Base-by-base conservation (phyloP, 2,329 filamentous ascomycete species). In the Alternaria sp. region DNA sequence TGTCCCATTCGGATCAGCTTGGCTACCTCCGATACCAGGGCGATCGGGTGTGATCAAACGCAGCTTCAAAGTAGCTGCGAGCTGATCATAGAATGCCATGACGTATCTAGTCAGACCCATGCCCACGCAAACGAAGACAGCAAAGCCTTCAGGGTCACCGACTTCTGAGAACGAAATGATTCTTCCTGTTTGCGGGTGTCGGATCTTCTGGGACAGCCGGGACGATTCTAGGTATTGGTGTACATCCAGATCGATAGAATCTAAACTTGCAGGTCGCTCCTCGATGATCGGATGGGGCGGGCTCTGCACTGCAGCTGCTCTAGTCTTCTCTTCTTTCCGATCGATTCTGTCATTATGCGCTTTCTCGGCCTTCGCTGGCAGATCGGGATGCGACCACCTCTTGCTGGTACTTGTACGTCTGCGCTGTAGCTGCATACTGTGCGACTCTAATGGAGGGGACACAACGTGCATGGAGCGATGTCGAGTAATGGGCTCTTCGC, bases 61-160 rank as follows among this genome's bases (percentile, higher is more conserved):
- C 60, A 99, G 82, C 78, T 93, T 96, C 62, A 99, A 83, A 1
- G 94, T 97, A 73, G 92, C 83, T 3, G 96, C 96, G 57, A 99
- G 84, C 79, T 99, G 96, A 77, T 99, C 96, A 76, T 98, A 99
- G 77, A 99, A 99, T 0, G 94, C 93, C 64, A 93, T 97, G 63
- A 99, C 92, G 77, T 96, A 99, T 80, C 96, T 88, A 11, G 96
- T 99, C 73, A 99, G 81, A 0, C 96, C 96, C 96, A 99, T 99
- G 19, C 96, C 96, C 3, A 99, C 93, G 74, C 96, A 99, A 77
- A 96, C 96, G 71, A 99, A 94, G 2, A 99, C 93, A 3, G 93
- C 95, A 69, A 91, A 95, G 2, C 96, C 96, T 46, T 95, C 89
- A 0, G 94, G 90, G 77, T 98, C 94, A 13, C 96, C 96, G 3